Percentiles rank a stretch among this genome's conserved stretches.
These are phyloP conservation scores for Diophrys sp. DNA, from an alignment of 73 alveolate genomes.

Conservation along the genomic window DNA sequence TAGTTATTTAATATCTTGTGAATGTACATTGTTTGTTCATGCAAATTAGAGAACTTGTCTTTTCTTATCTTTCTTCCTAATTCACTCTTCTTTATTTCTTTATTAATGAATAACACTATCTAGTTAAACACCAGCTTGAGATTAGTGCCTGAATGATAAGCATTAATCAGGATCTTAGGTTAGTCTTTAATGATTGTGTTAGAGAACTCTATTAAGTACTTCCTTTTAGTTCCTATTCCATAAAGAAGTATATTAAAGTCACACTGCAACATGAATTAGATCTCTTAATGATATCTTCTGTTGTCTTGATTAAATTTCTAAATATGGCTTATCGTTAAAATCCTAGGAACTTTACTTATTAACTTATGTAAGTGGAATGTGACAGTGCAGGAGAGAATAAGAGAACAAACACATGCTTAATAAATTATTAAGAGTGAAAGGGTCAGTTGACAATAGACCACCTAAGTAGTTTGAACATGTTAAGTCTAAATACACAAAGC, in stretches of 20 bases:
- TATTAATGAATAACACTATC: not conserved
- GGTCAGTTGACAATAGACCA: not conserved
- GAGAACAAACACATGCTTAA: not conserved
- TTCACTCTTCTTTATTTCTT: not conserved
- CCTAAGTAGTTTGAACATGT: not conserved
- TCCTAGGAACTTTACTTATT: not conserved
- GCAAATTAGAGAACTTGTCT: conserved; percentile 6
- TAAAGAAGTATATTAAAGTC: conserved; percentile 36
- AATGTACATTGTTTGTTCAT: conserved; percentile 31
- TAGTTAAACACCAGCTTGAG: conserved; percentile 27
- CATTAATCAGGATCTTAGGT: conserved; percentile 28
- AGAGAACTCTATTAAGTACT: conserved; percentile 15
- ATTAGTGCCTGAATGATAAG: conserved; percentile 28
- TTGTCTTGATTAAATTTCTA: not conserved
- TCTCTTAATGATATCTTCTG: not conserved
- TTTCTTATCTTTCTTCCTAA: not conserved
- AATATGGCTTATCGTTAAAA: not conserved
- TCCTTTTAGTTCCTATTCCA: conserved; percentile 46
- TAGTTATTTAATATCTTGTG: conserved; percentile 10
- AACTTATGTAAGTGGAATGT: not conserved
- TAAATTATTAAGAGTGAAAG: not conserved
- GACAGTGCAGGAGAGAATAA: not conserved
- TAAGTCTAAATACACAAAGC: not conserved
- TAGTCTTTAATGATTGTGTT: conserved; percentile 1
- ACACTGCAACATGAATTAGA: conserved; percentile 36